phyloP scores from a whole-genome alignment of 768 basidiomycete genomes.

The Trametes elegans region DNA sequence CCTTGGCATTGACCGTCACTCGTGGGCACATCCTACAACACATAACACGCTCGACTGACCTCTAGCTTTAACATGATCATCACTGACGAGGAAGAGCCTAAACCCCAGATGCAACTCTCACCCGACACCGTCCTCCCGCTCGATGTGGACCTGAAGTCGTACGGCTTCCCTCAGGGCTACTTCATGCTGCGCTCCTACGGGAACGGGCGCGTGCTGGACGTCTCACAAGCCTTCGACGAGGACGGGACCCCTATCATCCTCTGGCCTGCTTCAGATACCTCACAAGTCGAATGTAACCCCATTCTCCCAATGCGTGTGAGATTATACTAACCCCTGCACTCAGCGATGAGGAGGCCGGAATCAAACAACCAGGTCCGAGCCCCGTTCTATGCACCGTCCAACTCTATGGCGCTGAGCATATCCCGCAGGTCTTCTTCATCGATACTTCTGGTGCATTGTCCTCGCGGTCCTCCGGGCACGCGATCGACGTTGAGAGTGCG shows the following conservation, averaged over 20 bases:
- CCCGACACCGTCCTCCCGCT: conserved; percentile 8
- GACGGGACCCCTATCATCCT: conserved; percentile 65
- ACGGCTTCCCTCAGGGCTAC: conserved; percentile 48
- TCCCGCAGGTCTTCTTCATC: conserved; percentile 73
- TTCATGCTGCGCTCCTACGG: conserved; percentile 60
- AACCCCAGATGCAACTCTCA: not conserved
- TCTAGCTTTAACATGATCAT: conserved; percentile 11
- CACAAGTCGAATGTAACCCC: conserved; percentile 68
- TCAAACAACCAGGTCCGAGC: conserved; percentile 72
- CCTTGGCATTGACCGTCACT: no score
- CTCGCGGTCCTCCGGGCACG: conserved; percentile 77
- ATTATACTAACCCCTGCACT: not conserved
- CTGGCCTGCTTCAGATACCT: conserved; percentile 72
- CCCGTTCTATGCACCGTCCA: not conserved
- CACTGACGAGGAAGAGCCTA: conserved; percentile 8
- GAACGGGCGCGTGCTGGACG: conserved; percentile 55
- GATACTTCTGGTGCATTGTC: conserved; percentile 76
- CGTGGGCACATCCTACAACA: no score
- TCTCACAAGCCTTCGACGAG: conserved; percentile 47
- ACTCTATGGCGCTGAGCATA: not conserved
- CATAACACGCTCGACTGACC: not conserved
- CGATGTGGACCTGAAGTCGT: conserved; percentile 25
- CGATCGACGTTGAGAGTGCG: conserved; percentile 75
- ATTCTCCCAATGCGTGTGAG: not conserved
- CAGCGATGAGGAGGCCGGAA: conserved; percentile 65